phyloP scores from a whole-genome alignment of 164 flowering plant genomes.

The Piper betle region DNA sequence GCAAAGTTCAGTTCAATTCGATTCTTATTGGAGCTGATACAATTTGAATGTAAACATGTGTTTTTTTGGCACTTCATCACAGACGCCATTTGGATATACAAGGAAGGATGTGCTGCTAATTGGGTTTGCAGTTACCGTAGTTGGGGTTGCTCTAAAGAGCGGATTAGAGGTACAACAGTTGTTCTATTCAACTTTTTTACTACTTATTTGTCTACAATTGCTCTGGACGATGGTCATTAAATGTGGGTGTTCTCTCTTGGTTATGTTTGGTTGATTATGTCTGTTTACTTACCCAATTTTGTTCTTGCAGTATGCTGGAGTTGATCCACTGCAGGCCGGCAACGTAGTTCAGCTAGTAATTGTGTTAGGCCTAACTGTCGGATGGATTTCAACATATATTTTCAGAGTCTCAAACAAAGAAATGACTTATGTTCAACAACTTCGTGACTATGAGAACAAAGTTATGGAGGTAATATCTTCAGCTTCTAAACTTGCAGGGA shows the following conservation, averaged over 20 bases:
- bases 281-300: background rate
- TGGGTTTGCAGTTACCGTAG: conserved; percentile 63
- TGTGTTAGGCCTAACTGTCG: conserved; percentile 81
- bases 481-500: background rate
- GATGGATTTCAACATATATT: conserved; percentile 88
- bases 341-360: conserved; percentile 84
- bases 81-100: conserved; percentile 72
- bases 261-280: background rate
- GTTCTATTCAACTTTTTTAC: background rate
- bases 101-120: conserved; percentile 86
- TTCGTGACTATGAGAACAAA: conserved; percentile 81
- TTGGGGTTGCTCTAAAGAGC: conserved; percentile 63
- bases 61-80: too few relatives aligned
- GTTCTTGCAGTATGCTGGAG: conserved; percentile 60
- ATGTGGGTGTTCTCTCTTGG: background rate
- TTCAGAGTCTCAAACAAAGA: conserved; percentile 93
- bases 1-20: background rate
- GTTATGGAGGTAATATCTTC: conserved; percentile 61
- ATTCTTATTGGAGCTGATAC: background rate
- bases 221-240: background rate
- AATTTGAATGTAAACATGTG: conserved; percentile 4
- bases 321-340: conserved; percentile 87
- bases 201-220: too few relatives aligned
- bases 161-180: conserved; percentile 61
- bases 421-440: conserved; percentile 88